Evolutionary conservation across 257 asterid genomes (phyloP).

Genomic region (Linaria vulgaris): DNA sequence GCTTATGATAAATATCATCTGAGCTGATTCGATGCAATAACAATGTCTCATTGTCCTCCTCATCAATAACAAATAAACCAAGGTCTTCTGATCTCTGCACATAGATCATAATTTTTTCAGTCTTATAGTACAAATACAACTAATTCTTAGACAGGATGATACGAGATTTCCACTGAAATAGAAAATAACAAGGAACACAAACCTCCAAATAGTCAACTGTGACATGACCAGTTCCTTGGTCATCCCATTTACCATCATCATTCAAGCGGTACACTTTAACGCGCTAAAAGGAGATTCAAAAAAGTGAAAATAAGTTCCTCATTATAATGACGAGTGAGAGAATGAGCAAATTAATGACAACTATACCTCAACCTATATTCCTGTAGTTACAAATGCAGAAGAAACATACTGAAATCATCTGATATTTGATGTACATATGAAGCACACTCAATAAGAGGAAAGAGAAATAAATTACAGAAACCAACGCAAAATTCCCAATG

Average conservation of each 20-base stretch:
- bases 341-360: not conserved
- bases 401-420: slow-evolving; percentile 8
- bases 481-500: not conserved
- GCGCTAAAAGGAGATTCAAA: slow-evolving; percentile 52
- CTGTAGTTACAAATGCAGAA: not conserved
- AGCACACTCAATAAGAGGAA: not conserved
- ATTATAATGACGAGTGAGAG: slow-evolving; percentile 3
- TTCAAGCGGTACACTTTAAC: slow-evolving; percentile 92
- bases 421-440: slow-evolving; percentile 16
- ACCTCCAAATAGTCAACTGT: slow-evolving; percentile 90
- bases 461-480: not conserved
- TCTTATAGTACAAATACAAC: slow-evolving; percentile 10
- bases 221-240: slow-evolving; percentile 99
- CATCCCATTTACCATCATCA: slow-evolving; percentile 98
- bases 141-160: slow-evolving; percentile 1
- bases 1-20: slow-evolving; percentile 91
- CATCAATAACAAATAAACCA: slow-evolving; percentile 77
- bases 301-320: slow-evolving; percentile 6
- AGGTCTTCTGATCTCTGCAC: slow-evolving; percentile 84
- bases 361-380: no score
- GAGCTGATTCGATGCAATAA: slow-evolving; percentile 81
- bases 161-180: slow-evolving; percentile 13
- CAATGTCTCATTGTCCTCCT: slow-evolving; percentile 81
- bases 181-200: slow-evolving; percentile 6
- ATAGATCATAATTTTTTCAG: slow-evolving; percentile 25